phyloP scores from a whole-genome alignment of 805 yeast species.

The Diddensiella santjacobensis region DNA sequence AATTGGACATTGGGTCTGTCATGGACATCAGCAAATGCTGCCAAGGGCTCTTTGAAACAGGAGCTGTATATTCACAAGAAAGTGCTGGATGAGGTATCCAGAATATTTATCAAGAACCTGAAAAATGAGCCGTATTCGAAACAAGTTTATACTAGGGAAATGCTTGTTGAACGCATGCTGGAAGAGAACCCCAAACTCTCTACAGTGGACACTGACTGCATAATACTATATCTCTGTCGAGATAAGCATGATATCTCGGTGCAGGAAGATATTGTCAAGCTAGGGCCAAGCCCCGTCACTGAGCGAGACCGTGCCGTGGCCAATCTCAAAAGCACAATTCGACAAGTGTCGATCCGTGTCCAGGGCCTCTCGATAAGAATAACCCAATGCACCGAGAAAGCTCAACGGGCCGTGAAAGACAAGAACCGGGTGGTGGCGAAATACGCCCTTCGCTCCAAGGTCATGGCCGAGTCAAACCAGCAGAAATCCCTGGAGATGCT shows the following conservation, averaged over 20 bases:
- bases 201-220: constrained; percentile 25
- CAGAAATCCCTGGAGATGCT: constrained; percentile 32
- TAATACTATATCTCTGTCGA: constrained; percentile 25
- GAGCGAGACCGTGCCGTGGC: constrained; percentile 26
- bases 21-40: constrained; percentile 26
- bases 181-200: constrained; percentile 10
- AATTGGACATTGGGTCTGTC: constrained; percentile 24
- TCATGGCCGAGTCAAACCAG: constrained; percentile 36
- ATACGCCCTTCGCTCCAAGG: constrained; percentile 35
- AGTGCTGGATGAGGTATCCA: constrained; percentile 19
- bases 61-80: constrained; percentile 27
- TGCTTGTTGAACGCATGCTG: background rate
- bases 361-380: constrained; percentile 20
- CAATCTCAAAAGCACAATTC: constrained; percentile 19
- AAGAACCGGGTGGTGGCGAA: constrained; percentile 32
- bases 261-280: constrained; percentile 23
- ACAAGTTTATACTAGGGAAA: constrained; percentile 18
- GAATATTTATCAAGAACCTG: constrained; percentile 10
- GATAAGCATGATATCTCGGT: constrained; percentile 20
- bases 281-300: constrained; percentile 14
- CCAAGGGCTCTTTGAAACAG: constrained; percentile 23
- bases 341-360: constrained; percentile 23
- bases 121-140: constrained; percentile 10
- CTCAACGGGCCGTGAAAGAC: constrained; percentile 24
- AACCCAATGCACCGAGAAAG: constrained; percentile 10